Evolutionary conservation across 371 early-diverging fungal species (phyloP), one percentile per base, ranked within the genome.

Genomic region (Rhizomucor pusillus): DNA sequence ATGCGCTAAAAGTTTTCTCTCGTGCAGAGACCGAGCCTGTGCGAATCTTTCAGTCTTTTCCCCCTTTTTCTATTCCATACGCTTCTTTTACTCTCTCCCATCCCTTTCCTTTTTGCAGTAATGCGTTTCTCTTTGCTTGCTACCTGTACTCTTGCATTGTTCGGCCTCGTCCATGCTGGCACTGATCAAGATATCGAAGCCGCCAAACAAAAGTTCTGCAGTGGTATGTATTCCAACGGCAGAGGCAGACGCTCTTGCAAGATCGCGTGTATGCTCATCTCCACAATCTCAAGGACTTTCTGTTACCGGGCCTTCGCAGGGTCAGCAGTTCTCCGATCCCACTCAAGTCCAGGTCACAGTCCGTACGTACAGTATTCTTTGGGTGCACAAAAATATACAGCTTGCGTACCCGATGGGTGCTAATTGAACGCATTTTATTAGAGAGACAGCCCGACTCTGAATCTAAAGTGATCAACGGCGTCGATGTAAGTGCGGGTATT

Each of bases 181-280:
- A 29, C 29, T 29, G 29, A 29, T 7, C 29, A 29, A 36, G 48
- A 61, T 36, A 61, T 61, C 14, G 56, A 51, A 29, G 19, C 18
- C 16, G 64, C 59, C 37, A 59, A 33, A 24, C 24, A 63, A 20
- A 59, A 56, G 49, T 63, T 55, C 56, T 63, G 64, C 45, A 56
- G 59, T 40, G 64, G 64, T 60, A 55, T 33, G 33, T 14, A 36
- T 12, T 13, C 10, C 2, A 16, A 7, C 46, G 14, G 24, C 45
- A 25, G 18, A 19, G 24, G 11, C 3, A 33, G 13, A 10, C 12
- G 35, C 2, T 29, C 22, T 48, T 3, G 18, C 13, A 33, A 29
- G 19, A 3, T 23, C 37, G 7, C 16, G 11, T 40, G 24, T 24
- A 20, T 36, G 34, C 29, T 14, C 16, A 25, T 36, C 29, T 29